Conservation (phyloP, 1,284 basidiomycete genomes). For the Malassezia furfur region DNA sequence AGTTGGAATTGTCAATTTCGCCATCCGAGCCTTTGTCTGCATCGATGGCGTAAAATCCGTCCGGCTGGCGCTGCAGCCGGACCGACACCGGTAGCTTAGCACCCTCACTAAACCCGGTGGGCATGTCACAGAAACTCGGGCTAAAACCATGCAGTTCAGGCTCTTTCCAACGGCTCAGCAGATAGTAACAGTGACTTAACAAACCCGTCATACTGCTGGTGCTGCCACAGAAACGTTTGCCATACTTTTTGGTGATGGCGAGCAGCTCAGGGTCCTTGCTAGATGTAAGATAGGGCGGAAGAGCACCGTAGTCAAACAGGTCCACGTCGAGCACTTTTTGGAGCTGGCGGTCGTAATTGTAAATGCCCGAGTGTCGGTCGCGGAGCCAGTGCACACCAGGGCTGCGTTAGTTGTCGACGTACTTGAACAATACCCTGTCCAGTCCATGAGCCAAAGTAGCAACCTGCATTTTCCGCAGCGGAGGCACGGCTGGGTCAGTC, state of each 20-base stretch:
- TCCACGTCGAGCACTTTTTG: constrained; percentile 66
- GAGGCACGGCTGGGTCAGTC: constrained; percentile 18
- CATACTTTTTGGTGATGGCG: constrained; percentile 57
- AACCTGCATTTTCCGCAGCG: constrained; percentile 51
- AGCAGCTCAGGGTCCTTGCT: constrained; percentile 68
- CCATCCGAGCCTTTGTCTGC: constrained; percentile 53
- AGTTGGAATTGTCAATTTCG: constrained; percentile 39
- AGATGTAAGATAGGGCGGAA: constrained; percentile 69
- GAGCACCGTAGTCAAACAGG: constrained; percentile 80
- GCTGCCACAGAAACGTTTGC: constrained; percentile 67
- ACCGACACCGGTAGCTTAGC: constrained; percentile 71
- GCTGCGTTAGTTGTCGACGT: constrained; percentile 49
- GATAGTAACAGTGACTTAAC: constrained; percentile 76
- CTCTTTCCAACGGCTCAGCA: constrained; percentile 45
- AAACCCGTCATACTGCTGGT: constrained; percentile 84
- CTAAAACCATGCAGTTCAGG: constrained; percentile 44
- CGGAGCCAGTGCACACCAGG: constrained; percentile 84
- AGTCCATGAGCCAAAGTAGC: constrained; percentile 67
- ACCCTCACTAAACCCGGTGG: constrained; percentile 63
- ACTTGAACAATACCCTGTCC: constrained; percentile 54
- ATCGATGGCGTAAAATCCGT: constrained; percentile 65
- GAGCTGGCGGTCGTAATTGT: constrained; percentile 69
- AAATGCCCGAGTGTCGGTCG: constrained; percentile 74
- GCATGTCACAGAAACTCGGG: constrained; percentile 56
- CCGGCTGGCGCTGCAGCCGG: constrained; percentile 55